phyloP scores from a whole-genome alignment of 768 basidiomycete species.

The Phaeotremella skinneri region DNA sequence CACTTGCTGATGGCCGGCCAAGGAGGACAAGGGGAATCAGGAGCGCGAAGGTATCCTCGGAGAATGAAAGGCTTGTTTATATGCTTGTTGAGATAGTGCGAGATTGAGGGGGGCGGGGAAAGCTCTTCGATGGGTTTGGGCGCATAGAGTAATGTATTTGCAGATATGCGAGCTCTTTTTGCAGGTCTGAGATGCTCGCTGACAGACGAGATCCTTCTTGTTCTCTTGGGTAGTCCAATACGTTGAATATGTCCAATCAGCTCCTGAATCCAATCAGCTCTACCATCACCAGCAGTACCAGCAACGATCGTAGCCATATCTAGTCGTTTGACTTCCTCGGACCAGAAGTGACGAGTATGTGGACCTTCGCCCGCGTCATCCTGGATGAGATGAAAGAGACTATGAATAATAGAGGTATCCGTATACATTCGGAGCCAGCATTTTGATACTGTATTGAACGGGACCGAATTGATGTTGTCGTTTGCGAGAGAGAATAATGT shows the following conservation, averaged over 20 bases:
- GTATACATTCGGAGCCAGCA: conserved; percentile 73
- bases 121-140: conserved; percentile 55
- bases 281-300: conserved; percentile 65
- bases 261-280: conserved; percentile 63
- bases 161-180: conserved; percentile 14
- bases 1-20: conserved; percentile 85
- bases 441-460: conserved; percentile 45
- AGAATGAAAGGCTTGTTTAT: conserved; percentile 69
- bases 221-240: conserved; percentile 3
- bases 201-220: background rate
- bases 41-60: conserved; percentile 54
- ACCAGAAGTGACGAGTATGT: conserved; percentile 36
- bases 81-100: conserved; percentile 57
- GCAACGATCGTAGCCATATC: conserved; percentile 82
- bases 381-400: conserved; percentile 6
- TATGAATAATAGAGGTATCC: conserved; percentile 64
- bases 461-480: conserved; percentile 56
- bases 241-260: conserved; percentile 65
- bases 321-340: conserved; percentile 59
- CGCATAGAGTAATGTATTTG: conserved; percentile 30
- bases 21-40: background rate
- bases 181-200: background rate
- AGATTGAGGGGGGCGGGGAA: conserved; percentile 60
- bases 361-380: conserved; percentile 22
- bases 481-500: conserved; percentile 58